Base-by-base conservation (phyloP, 2,329 filamentous ascomycete species). In the Calonectria multiphialidica region DNA sequence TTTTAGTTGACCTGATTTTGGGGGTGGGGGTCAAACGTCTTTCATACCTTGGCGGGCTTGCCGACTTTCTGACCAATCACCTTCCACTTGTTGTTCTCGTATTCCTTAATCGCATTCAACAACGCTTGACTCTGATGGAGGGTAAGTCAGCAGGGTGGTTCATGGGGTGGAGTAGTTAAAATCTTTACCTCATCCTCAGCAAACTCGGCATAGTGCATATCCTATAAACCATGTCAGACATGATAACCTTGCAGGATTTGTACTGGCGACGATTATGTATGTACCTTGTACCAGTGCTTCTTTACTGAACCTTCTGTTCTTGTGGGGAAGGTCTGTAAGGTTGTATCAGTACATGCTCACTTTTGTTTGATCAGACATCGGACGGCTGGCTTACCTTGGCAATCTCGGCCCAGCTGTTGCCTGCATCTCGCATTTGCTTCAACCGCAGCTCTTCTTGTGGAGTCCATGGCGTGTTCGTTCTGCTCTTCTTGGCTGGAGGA, bases 161-260 rank as follows among this genome's bases (percentile, higher is more conserved):
- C 73, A 71, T 35, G 44, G 30, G 21, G 47, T 47, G 68, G 42
- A 65, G 63, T 62, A 50, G 70, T 62, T 76, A 76, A 78, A 73
- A 49, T 68, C 85, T 87, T 83, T 90, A 97, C 95, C 91, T 98
- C 97, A 81, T 98, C 95, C 87, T 98, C 96, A 62, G 95, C 96
- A 83, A 99, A 98, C 82, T 98, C 97, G 76, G 97, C 97, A 83
- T 98, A 98, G 83, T 99, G 97, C 97, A 99, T 99, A 80, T 99
- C 97, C 94, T 97, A 63, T 50, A 57, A 25, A 45, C 35, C 21
- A 30, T 55, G 72, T 76, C 70, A 75, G 70, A 49, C 44, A 35
- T 30, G 8, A n/a, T n/a, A 30, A 30, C 28, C 28, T 30, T 30
- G 28, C 28, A 30, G 28, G 28, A 1, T 8, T 30, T 30, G 8